A percentile compares a stretch with the other conserved stretches of the same genome.
Evolutionary conservation across 1,139 yeast species (phyloP).

Genomic region (Wickerhamiella infanticola): DNA sequence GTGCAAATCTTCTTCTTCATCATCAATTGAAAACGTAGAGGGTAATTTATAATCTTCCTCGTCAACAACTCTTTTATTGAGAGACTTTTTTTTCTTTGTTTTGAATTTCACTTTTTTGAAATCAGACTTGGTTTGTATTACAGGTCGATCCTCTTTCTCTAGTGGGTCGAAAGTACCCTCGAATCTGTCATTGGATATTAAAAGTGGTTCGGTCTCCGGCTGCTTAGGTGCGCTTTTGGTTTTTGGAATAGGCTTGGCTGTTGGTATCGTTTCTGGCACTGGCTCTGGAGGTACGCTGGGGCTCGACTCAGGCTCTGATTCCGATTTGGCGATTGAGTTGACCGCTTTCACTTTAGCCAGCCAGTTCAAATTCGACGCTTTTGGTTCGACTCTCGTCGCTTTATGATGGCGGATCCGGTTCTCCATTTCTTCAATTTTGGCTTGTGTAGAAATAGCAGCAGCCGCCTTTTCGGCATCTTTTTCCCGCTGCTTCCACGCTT

Average conservation of each 20-base stretch:
- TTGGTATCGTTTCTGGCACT: not conserved
- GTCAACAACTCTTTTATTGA: not conserved
- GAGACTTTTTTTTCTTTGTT: not conserved
- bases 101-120: conserved; percentile 1
- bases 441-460: not conserved
- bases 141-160: not conserved
- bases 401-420: not conserved
- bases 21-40: not conserved
- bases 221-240: too few species aligned
- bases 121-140: not conserved
- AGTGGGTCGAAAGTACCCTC: not conserved
- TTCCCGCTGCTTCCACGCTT: not conserved
- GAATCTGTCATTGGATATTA: not conserved
- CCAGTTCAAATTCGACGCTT: not conserved
- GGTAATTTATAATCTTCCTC: not conserved
- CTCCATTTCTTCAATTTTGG: not conserved
- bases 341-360: not conserved
- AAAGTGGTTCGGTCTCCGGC: too few species aligned
- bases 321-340: not conserved
- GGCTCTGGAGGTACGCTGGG: not conserved
- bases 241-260: not conserved
- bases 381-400: not conserved
- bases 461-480: not conserved
- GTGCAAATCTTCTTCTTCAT: not conserved
- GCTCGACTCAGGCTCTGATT: not conserved